phyloP scores from a whole-genome alignment of 106 monocot species.

The Phalaenopsis equestris region DNA sequence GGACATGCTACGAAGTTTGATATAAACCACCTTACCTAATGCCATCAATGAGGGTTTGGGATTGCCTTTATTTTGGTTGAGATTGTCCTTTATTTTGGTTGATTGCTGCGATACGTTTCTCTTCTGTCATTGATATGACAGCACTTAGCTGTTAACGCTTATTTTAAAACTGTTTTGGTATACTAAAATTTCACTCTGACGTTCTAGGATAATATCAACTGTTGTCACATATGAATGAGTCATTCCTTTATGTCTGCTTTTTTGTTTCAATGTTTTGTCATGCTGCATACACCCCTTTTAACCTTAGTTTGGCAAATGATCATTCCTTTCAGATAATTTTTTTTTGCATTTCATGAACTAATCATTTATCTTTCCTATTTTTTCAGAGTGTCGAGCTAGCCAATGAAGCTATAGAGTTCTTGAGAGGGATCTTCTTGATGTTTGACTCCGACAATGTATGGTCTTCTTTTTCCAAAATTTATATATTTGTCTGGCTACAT shows the following conservation, averaged over 20 bases:
- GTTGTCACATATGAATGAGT: neutral
- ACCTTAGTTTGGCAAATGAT: neutral
- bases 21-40: neutral
- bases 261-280: neutral
- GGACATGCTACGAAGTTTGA: neutral
- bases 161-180: neutral
- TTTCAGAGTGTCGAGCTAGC: slow-evolving; percentile 80
- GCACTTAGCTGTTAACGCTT: neutral
- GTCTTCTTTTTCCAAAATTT: slow-evolving; percentile 1
- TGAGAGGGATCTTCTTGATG: slow-evolving; percentile 65
- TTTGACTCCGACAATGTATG: slow-evolving; percentile 93
- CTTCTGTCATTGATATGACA: neutral
- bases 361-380: neutral
- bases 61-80: neutral
- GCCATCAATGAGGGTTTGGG: neutral
- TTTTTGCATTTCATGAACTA: neutral
- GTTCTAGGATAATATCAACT: neutral
- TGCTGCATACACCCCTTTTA: neutral
- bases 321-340: neutral
- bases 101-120: neutral
- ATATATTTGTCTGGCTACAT: neutral
- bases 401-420: slow-evolving; percentile 64
- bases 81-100: neutral
- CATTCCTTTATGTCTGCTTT: neutral
- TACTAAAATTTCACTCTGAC: neutral